Evolutionary conservation across 352 stramenopile species (phyloP), one percentile per base, ranked within the genome.

Genomic region (Discostella stelligera): DNA sequence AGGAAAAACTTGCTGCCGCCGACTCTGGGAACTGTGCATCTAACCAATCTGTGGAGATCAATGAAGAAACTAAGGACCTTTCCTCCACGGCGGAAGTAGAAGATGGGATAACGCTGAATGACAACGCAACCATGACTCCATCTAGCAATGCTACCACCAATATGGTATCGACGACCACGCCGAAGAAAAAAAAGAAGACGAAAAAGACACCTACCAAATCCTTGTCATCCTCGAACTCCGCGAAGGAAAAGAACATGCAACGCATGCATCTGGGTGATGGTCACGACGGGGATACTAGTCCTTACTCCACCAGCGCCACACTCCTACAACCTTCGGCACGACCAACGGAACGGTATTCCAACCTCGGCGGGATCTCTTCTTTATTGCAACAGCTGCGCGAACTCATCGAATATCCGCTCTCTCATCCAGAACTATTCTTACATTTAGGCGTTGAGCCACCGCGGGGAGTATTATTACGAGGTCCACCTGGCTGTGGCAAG

Each of bases 381-480:
- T 95, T 99, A 60, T 96, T 99, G 80, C 94, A 94, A 21, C 96
- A 99, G 90, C 98, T 99, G 77, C 94, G 96, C 61, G 96, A 98
- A 85, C 97, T 99, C 89, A 98, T 99, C 63, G 97, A 99, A 90
- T 94, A 99, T 84, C 90, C 90, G 20, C 71, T 94, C 1, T 77
- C 86, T 16, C 86, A 90, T 52, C 90, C 90, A 0, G 88, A 94
- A 66, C 39, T 95, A 14, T 95, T 90, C 74, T 56, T 73, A 3
- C 79, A 92, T 80, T 74, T 94, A n/a, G 90, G 90, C 7, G 79
- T 94, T 4, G 77, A 91, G 75, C 86, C 89, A 48, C 89, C 89
- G 0, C 74, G 89, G 14, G 90, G 89, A 50, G 84, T 95, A 9
- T 71, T 95, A 11, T 61, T 95, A 4, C 74, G 87, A 4, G 90